Base-by-base conservation (phyloP, 306 rosid genomes). In the Sicyos baderoa region DNA sequence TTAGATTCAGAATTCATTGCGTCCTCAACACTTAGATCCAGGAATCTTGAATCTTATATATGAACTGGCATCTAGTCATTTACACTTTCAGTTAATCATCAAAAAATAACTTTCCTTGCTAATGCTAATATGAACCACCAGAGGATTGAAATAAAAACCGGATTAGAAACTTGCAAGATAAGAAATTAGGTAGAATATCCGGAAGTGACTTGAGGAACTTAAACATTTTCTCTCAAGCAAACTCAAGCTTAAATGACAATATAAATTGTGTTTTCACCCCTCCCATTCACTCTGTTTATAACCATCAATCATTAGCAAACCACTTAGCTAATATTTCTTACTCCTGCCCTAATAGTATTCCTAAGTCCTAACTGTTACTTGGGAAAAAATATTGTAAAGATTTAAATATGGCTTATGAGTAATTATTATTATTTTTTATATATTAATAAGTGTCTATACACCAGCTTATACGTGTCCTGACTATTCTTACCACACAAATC, bases 31-130 rank as follows among this genome's bases (percentile, higher is more conserved):
- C 49, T 32, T 37, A 35, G 68, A 61, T 61, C 17, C 37, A 37
- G 68, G 49, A 61, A 61, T 42, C 66, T 29, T 29, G 68, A n/a
- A 60, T 60, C 23, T 60, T 59, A 29, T 47, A 32, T 61, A 32
- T 3, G 14, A 21, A 8, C 0, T 60, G 48, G 25, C 7, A 35
- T 32, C 49, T 35, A 59, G 5, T 0, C 44, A 7, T 37, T 1
- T 37, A 37, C 44, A 37, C n/a, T n/a, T n/a, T n/a, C n/a, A n/a
- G n/a, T n/a, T 11, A 64, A 64, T 19, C 10, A 42, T 18, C 35
- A 42, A 19, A 44, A 57, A 65, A 45, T 13, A 27, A 12, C 19
- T 14, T 65, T 18, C 23, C 29, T 40, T 19, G 1, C 17, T 47
- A 5, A 63, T 11, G 44, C 44, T 7, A 40, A 40, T 40, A 10